A percentile compares a stretch with the other conserved stretches of the same genome.
These are phyloP conservation scores for Hypoxylon sp. DNA, from an alignment of 2,329 filamentous ascomycete genomes.

Conservation along the genomic window DNA sequence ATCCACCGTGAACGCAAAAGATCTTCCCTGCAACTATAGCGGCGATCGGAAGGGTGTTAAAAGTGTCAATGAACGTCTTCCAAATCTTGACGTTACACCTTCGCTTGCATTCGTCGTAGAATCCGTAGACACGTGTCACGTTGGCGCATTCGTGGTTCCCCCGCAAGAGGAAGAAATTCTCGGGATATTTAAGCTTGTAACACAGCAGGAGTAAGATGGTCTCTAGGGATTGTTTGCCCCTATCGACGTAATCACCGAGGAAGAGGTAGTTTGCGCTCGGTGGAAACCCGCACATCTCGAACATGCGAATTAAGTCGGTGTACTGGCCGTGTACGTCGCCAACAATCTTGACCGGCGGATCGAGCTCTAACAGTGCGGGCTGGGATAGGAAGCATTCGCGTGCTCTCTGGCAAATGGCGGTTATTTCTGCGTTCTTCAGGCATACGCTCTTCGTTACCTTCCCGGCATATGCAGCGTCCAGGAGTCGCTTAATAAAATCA, in stretches of 20 bases:
- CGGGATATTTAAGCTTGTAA: conserved; percentile 97
- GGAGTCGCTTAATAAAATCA: conserved; percentile 94
- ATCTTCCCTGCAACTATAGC: conserved; percentile 98
- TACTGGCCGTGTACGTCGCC: conserved; percentile 98
- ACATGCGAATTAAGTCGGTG: conserved; percentile 94
- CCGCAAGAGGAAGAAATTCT: conserved; percentile 96
- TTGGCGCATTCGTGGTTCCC: conserved; percentile 98
- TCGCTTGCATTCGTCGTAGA: conserved; percentile 98
- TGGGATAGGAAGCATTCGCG: conserved; percentile 92
- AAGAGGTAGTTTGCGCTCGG: conserved; percentile 94
- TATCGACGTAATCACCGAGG: conserved; percentile 95
- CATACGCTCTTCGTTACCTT: conserved; percentile 99
- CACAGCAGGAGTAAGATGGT: conserved; percentile 93
- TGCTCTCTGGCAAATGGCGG: conserved; percentile 89
- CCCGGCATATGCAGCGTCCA: conserved; percentile 94
- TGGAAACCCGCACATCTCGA: conserved; percentile 98
- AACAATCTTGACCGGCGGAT: conserved; percentile 97
- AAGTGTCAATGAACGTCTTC: conserved; percentile 98
- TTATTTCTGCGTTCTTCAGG: conserved; percentile 97
- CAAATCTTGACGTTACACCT: conserved; percentile 97
- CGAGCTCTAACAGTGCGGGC: conserved; percentile 90
- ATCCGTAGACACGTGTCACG: conserved; percentile 94
- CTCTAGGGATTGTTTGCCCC: conserved; percentile 95
- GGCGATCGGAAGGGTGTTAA: conserved; percentile 95
- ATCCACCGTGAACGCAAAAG: conserved; percentile 95